Base-by-base conservation (phyloP, 768 basidiomycete species). In the Trametes cingulata region DNA sequence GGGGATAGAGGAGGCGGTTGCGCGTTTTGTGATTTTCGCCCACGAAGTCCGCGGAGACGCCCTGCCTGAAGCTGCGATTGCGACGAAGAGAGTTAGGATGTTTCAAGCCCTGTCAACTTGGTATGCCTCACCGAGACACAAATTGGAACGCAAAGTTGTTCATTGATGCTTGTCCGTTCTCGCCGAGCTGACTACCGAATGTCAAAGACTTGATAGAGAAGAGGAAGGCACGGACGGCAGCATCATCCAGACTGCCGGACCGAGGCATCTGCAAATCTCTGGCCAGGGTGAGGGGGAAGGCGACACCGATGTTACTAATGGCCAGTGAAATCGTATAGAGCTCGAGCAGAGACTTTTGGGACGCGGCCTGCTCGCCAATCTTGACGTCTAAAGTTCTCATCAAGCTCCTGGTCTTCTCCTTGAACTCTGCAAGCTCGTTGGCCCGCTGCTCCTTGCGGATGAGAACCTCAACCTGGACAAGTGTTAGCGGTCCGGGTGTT, bases 101-200 rank as follows among this genome's bases (percentile, higher is more conserved):
- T 25, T 22, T n/a, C 24, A 39, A n/a, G n/a, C n/a, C n/a, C n/a
- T n/a, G n/a, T n/a, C n/a, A n/a, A n/a, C n/a, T n/a, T n/a, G n/a
- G n/a, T n/a, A 17, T 12, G 25, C 68, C 83, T 65, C 75, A 93
- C 93, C 80, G 75, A 43, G 88, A 74, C 2, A 95, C 82, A 72
- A 98, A 97, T 72, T 95, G 93, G 71, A 97, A 86, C 13, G 88
- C 88, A 61, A 96, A 80, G 9, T 82, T 80, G 53, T 80, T 78
- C 72, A 97, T 87, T 9, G 76, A 78, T 45, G 88, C 88, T 68
- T 87, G 80, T 6, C 95, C 94, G 19, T 85, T 88, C 69, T 93
- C 89, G 25, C 88, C 91, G 24, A 84, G 84, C 64, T 88, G 81
- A 8, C 88, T 84, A 37, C 76, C 79, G 71, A 97, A 96, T 50